phyloP scores from a whole-genome alignment of 23 red algal species.

The Gracilariopsis chorda region DNA sequence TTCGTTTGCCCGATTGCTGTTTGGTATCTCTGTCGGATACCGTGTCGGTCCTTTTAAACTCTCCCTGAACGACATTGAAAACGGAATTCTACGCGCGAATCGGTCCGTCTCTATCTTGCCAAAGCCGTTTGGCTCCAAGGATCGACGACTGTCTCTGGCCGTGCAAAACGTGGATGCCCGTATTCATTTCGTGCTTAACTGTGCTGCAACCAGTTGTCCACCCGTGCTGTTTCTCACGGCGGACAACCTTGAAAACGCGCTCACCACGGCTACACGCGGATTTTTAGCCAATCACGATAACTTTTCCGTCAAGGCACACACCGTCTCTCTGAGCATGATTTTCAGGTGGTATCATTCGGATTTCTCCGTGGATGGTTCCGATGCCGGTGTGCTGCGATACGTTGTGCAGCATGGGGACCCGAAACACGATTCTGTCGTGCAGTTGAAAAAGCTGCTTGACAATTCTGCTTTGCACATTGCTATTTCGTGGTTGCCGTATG shows the following conservation, averaged over 20 bases:
- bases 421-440: not conserved
- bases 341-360: constrained; percentile 67
- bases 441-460: not conserved
- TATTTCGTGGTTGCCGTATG: constrained; percentile 12
- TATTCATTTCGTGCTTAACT: constrained; percentile 83
- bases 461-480: not conserved
- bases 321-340: constrained; percentile 41
- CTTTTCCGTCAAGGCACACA: not conserved
- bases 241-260: constrained; percentile 50
- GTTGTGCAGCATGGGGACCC: not conserved
- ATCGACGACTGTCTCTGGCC: not conserved
- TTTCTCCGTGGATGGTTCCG: constrained; percentile 23
- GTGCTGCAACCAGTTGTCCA: constrained; percentile 69
- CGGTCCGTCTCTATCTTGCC: constrained; percentile 9
- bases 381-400: constrained; percentile 15
- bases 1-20: constrained; percentile 33
- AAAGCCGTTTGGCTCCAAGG: constrained; percentile 35
- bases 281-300: constrained; percentile 51
- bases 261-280: constrained; percentile 26
- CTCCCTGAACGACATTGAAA: constrained; percentile 81
- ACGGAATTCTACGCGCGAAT: constrained; percentile 65
- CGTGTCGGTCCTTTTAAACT: constrained; percentile 45
- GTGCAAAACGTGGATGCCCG: constrained; percentile 29
- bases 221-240: constrained; percentile 57
- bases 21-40: constrained; percentile 31